A percentile compares a stretch with the other conserved stretches of the same genome.
phyloP scores from a whole-genome alignment of 2,329 filamentous ascomycete genomes.

The Sporothrix sp. region DNA sequence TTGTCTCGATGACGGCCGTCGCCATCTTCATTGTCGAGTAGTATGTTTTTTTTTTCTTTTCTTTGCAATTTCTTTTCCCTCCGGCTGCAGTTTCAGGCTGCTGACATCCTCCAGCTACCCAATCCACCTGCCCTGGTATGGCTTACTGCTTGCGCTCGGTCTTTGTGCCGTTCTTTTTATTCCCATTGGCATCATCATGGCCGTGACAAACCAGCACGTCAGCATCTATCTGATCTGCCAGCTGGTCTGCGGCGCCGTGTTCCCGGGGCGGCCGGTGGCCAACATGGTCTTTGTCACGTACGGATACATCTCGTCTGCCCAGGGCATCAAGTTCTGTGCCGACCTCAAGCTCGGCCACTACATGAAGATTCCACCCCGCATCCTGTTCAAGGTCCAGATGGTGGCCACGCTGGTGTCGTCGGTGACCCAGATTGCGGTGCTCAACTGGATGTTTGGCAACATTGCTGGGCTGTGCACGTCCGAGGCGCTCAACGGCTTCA shows the following conservation, averaged over 20 bases:
- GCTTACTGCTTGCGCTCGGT: slow-evolving; percentile 64
- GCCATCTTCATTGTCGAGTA: slow-evolving; percentile 81
- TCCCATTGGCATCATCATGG: slow-evolving; percentile 87
- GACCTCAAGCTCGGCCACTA: slow-evolving; percentile 83
- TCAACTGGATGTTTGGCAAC: slow-evolving; percentile 84
- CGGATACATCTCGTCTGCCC: slow-evolving; percentile 78
- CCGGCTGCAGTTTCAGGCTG: no score
- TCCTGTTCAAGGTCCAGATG: slow-evolving; percentile 69
- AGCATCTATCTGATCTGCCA: slow-evolving; percentile 82
- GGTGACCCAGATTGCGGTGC: slow-evolving; percentile 69
- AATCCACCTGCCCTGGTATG: slow-evolving; percentile 78
- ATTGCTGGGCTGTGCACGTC: slow-evolving; percentile 70
- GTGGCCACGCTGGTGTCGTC: slow-evolving; percentile 66
- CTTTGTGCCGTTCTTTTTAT: slow-evolving; percentile 79
- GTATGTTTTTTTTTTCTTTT: not conserved
- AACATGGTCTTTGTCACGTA: slow-evolving; percentile 94
- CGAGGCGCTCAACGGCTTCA: slow-evolving; percentile 75
- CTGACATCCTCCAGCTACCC: no score
- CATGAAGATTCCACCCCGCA: slow-evolving; percentile 77
- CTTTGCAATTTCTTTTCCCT: not conserved
- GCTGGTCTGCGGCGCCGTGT: slow-evolving; percentile 70
- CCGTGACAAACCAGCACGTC: slow-evolving; percentile 81
- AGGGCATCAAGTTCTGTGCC: slow-evolving; percentile 80
- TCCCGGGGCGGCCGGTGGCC: slow-evolving; percentile 75
- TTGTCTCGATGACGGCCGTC: slow-evolving; percentile 64